Conservation (phyloP, 345 rosid species). For the Theobroma cacao region DNA sequence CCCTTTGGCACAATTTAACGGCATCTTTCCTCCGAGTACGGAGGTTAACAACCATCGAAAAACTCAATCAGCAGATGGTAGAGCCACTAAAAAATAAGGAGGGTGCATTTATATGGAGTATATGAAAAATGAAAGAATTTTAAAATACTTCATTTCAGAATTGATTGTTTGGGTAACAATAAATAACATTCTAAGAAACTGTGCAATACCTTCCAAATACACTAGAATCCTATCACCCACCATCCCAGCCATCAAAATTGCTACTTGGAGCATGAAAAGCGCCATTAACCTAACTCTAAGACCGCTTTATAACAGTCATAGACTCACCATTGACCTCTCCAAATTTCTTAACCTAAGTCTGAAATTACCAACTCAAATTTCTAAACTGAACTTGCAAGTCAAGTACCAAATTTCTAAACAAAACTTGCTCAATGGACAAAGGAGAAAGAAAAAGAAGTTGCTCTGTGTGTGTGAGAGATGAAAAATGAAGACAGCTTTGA, state of each 20-base stretch:
- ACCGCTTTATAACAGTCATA: too few species aligned
- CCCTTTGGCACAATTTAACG: neutral
- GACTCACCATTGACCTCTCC: neutral
- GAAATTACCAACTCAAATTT: neutral
- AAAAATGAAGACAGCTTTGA: too few species aligned
- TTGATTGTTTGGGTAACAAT: neutral
- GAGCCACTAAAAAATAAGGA: neutral
- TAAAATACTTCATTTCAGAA: neutral
- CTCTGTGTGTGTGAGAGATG: too few species aligned
- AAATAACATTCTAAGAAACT: neutral
- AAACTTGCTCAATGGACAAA: neutral
- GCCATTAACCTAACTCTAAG: neutral
- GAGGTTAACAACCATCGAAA: neutral
- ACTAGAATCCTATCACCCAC: neutral
- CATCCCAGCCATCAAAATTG: neutral
- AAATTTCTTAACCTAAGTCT: neutral
- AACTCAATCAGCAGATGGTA: neutral
- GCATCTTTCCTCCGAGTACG: neutral
- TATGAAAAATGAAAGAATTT: neutral
- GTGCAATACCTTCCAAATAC: neutral
- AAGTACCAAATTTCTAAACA: neutral
- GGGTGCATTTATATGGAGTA: neutral
- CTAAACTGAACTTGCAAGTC: neutral
- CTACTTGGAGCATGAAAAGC: neutral
- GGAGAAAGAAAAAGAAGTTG: neutral